Conservation (phyloP, 495 filamentous ascomycete species). For the Aspergillus ellipticus region DNA sequence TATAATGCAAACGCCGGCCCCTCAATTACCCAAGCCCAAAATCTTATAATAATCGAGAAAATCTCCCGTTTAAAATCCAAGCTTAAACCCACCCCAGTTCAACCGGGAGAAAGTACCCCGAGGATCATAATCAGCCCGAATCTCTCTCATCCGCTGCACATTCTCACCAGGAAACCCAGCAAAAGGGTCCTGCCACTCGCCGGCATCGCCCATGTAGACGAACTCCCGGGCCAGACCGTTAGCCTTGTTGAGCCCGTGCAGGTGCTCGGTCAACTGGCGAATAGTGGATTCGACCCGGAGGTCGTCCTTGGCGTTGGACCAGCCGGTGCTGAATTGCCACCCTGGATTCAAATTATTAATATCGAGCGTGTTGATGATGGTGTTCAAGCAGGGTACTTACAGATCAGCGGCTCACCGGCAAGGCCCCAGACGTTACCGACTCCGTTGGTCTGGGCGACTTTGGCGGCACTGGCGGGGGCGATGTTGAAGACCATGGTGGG, state of each 20-base stretch:
- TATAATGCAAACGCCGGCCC: no score
- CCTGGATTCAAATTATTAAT: slow-evolving; percentile 10
- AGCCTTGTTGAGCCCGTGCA: slow-evolving; percentile 18
- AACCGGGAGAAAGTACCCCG: slow-evolving; percentile 17
- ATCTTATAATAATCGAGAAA: no score
- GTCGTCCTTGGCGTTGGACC: slow-evolving; percentile 22
- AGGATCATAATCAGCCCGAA: slow-evolving; percentile 37
- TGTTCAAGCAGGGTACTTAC: slow-evolving; percentile 11
- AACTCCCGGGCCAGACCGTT: slow-evolving; percentile 22
- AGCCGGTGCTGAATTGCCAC: slow-evolving; percentile 32
- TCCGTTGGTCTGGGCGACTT: slow-evolving; percentile 20
- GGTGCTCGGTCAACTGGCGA: slow-evolving; percentile 15
- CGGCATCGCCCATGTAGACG: slow-evolving; percentile 40
- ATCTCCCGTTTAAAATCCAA: background rate
- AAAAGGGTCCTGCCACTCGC: slow-evolving; percentile 37
- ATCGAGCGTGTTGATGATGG: background rate
- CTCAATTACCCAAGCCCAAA: no score
- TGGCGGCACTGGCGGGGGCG: slow-evolving; percentile 9
- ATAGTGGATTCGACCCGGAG: slow-evolving; percentile 32
- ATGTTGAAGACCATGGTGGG: slow-evolving; percentile 29
- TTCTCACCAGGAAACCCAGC: slow-evolving; percentile 34
- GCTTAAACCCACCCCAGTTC: slow-evolving; percentile 30
- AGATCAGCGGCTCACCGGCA: slow-evolving; percentile 19
- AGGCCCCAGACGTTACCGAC: slow-evolving; percentile 43
- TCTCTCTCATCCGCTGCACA: slow-evolving; percentile 26